These are phyloP conservation scores for Rhytidhysteron rufulum DNA, from an alignment of 2,329 filamentous ascomycete genomes.

Conservation along the genomic window DNA sequence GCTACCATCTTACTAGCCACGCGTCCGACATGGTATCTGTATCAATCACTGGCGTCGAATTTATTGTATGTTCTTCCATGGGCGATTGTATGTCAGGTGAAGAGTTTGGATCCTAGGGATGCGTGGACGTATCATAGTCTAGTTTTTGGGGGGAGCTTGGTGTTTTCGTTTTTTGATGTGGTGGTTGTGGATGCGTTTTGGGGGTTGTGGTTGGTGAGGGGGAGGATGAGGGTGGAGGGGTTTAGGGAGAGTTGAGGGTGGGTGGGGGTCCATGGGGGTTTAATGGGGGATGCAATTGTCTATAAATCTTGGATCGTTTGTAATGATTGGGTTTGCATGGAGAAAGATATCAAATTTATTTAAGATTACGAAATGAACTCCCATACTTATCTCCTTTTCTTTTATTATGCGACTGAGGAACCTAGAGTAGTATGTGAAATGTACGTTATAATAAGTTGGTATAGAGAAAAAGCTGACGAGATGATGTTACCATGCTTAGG, in stretches of 20 bases:
- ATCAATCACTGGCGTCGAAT: conserved; percentile 64
- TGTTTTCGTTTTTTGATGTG: conserved; percentile 62
- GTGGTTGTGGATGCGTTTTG: conserved; percentile 49
- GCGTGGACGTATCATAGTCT: conserved; percentile 66
- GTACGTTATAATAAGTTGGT: too few relatives aligned
- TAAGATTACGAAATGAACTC: too few relatives aligned
- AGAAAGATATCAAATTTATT: too few relatives aligned
- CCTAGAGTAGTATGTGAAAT: too few relatives aligned
- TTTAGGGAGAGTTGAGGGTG: neutral
- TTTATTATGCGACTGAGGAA: too few relatives aligned
- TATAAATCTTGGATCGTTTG: too few relatives aligned
- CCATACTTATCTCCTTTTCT: too few relatives aligned
- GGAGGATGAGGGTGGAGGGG: conserved; percentile 10
- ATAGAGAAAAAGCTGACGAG: too few relatives aligned
- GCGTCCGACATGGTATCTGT: conserved; percentile 63
- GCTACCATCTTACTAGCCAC: conserved; percentile 63
- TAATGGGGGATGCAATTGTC: too few relatives aligned
- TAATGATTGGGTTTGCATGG: too few relatives aligned
- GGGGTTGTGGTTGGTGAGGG: conserved; percentile 46
- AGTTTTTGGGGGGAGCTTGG: conserved; percentile 65
- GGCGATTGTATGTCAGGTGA: conserved; percentile 57
- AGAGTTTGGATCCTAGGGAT: conserved; percentile 39
- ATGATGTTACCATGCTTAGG: too few relatives aligned
- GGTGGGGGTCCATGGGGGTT: neutral
- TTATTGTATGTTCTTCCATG: conserved; percentile 66